Conservation (phyloP, 176 grass and related monocot genomes). For the Puya raimondii region DNA sequence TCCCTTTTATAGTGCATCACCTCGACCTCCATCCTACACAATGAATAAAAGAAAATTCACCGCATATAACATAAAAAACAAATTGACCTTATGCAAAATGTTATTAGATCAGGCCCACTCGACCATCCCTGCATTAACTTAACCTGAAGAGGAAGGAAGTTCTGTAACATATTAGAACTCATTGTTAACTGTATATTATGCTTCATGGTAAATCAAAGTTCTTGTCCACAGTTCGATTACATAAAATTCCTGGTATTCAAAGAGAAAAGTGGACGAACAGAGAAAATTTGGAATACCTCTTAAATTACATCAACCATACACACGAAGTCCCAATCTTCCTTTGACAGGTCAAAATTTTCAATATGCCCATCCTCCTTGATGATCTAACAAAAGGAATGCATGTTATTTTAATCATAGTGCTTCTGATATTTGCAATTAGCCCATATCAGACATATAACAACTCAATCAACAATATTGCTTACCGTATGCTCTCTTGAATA, state of each 20-base stretch:
- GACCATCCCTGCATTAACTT: too few species aligned
- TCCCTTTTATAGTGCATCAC: too few species aligned
- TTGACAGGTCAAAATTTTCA: slow-evolving; percentile 15
- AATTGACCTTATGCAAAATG: too few species aligned
- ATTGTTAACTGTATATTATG: background rate
- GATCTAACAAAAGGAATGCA: slow-evolving; percentile 8
- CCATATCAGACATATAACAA: background rate
- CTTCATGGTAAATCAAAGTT: background rate
- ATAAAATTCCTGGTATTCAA: background rate
- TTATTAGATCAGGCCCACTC: too few species aligned
- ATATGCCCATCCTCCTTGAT: slow-evolving; percentile 17
- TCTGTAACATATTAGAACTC: background rate
- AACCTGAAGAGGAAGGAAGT: too few species aligned
- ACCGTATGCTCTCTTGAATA: slow-evolving; percentile 16
- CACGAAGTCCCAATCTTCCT: slow-evolving; percentile 22
- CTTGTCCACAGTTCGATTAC: background rate
- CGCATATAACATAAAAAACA: too few species aligned
- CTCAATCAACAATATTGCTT: background rate
- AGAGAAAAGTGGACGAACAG: background rate
- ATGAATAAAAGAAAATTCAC: too few species aligned
- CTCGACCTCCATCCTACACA: too few species aligned
- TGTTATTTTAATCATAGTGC: background rate
- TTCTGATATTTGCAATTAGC: background rate
- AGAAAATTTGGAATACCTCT: background rate
- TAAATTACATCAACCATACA: background rate